Conservation (phyloP, 768 basidiomycete species). For the Tricholoma terreum region DNA sequence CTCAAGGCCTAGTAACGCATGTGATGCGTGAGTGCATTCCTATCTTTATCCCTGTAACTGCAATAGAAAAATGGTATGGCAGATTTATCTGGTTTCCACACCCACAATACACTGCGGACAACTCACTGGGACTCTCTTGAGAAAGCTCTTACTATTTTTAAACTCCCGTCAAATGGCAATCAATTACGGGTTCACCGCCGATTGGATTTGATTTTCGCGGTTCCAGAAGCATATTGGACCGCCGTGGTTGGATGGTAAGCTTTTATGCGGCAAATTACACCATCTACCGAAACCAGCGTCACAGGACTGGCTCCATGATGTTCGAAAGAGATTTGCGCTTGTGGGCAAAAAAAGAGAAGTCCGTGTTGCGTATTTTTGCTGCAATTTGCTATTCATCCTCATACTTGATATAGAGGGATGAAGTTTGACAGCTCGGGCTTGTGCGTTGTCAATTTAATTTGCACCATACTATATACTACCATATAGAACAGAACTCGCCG, state of each 20-base stretch:
- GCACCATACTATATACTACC: background rate
- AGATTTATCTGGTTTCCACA: conserved; percentile 64
- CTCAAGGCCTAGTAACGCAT: conserved; percentile 69
- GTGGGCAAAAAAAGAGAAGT: conserved; percentile 69
- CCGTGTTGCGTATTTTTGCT: conserved; percentile 4
- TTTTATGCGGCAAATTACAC: background rate
- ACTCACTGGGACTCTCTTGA: conserved; percentile 80
- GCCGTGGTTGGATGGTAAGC: conserved; percentile 84
- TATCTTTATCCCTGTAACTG: background rate
- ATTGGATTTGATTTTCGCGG: conserved; percentile 81
- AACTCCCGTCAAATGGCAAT: conserved; percentile 43
- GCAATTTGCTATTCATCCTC: background rate
- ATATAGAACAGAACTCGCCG: conserved; percentile 48
- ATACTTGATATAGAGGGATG: conserved; percentile 47
- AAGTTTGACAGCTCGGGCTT: conserved; percentile 85
- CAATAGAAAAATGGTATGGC: background rate
- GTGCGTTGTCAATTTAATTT: conserved; percentile 39
- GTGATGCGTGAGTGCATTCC: conserved; percentile 64
- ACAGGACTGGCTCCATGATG: conserved; percentile 85
- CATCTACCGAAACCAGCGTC: background rate
- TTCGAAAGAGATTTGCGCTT: conserved; percentile 82
- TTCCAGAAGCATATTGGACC: conserved; percentile 78
- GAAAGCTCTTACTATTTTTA: conserved; percentile 80
- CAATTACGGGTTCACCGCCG: conserved; percentile 54
- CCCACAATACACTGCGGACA: conserved; percentile 49